Conservation (phyloP, 169 alveolate species). For the Cryptosporidium sp. region DNA sequence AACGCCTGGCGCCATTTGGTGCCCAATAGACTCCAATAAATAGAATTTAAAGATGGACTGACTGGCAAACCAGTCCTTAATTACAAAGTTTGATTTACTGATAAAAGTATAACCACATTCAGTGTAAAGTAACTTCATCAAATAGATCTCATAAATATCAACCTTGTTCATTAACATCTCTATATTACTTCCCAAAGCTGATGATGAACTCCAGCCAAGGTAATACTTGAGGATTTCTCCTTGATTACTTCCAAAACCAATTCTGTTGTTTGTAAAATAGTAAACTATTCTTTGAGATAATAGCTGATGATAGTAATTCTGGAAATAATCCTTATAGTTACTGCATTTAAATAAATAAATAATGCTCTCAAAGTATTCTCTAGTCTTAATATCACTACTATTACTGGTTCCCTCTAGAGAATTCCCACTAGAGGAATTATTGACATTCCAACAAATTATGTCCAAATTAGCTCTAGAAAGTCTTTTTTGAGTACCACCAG, state of each 20-base stretch:
- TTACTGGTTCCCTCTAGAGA: neutral
- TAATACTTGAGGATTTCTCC: constrained; percentile 2
- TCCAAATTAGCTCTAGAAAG: constrained; percentile 53
- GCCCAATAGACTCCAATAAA: constrained; percentile 6
- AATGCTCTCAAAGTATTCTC: constrained; percentile 14
- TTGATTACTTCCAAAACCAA: constrained; percentile 29
- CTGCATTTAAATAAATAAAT: constrained; percentile 37
- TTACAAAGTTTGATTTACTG: constrained; percentile 37
- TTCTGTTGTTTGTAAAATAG: constrained; percentile 3
- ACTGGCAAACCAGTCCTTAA: constrained; percentile 44
- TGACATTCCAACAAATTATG: constrained; percentile 16
- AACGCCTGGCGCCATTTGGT: neutral
- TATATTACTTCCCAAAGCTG: neutral
- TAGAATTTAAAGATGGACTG: constrained; percentile 49
- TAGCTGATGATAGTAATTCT: constrained; percentile 16
- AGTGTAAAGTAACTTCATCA: constrained; percentile 38
- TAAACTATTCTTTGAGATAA: constrained; percentile 24
- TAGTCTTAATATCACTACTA: neutral
- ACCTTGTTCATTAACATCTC: constrained; percentile 30
- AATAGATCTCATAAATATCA: constrained; percentile 38
- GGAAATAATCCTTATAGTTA: constrained; percentile 46
- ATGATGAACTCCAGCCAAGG: neutral
- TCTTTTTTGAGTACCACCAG: neutral
- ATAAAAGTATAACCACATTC: constrained; percentile 68
- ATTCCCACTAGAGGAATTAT: neutral